phyloP scores from a whole-genome alignment of 139 green algal species.

The Dunaliella primolecta region DNA sequence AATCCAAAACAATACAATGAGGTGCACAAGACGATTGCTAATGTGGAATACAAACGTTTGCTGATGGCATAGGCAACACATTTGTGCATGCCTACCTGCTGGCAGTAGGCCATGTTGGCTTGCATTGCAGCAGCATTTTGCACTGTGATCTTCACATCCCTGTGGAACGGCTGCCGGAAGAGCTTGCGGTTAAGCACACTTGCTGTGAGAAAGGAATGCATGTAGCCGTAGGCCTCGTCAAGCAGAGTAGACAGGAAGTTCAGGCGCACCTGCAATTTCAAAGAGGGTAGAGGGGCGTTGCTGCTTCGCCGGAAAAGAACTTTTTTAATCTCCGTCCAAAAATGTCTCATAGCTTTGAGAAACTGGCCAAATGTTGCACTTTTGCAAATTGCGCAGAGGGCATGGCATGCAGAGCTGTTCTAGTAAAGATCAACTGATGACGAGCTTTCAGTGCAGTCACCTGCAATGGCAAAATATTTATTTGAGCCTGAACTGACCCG shows the following conservation, averaged over 20 bases:
- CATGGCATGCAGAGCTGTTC: neutral
- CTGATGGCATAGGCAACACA: neutral
- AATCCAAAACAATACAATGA: no score
- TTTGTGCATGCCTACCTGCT: no score
- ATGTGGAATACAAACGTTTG: no score
- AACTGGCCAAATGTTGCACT: neutral
- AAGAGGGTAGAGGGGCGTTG: no score
- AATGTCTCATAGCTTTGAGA: neutral
- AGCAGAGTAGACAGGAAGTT: conserved; percentile 55
- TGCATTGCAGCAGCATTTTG: conserved; percentile 21
- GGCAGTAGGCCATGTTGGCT: conserved; percentile 28
- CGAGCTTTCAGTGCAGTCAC: no score
- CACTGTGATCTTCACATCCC: conserved; percentile 36
- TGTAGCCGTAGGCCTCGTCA: conserved; percentile 41
- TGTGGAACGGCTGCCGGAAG: conserved; percentile 48
- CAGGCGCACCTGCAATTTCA: conserved; percentile 58
- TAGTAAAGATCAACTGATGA: no score
- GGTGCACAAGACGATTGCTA: no score
- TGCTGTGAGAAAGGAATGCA: conserved; percentile 47
- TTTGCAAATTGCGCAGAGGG: no score
- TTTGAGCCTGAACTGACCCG: no score
- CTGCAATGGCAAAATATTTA: no score
- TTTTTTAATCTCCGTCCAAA: neutral
- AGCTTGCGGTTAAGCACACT: conserved; percentile 48
- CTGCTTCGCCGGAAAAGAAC: no score